A percentile compares a stretch with the other conserved stretches of the same genome.
Conservation (phyloP, 352 stramenopile genomes). For the Thraustochytrium striatum region DNA sequence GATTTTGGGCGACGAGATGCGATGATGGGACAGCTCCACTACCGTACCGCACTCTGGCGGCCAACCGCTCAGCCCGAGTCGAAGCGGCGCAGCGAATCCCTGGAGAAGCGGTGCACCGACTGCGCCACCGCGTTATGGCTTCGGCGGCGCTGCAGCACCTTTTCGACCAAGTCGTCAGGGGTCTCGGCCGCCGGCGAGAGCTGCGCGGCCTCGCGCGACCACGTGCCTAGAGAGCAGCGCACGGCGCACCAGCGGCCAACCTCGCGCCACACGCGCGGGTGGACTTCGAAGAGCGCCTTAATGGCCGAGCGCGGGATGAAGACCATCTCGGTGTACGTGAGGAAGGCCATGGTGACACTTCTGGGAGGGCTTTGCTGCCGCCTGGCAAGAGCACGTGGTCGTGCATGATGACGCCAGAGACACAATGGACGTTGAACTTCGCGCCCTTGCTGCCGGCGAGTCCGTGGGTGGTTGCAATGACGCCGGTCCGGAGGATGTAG, state of each 20-base stretch:
- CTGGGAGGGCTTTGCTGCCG: background rate
- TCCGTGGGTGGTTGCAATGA: background rate
- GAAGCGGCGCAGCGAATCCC: no score
- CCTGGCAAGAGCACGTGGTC: slow-evolving; percentile 31
- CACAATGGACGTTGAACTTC: background rate
- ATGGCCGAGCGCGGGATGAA: slow-evolving; percentile 32
- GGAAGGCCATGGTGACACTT: slow-evolving; percentile 30
- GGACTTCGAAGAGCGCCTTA: background rate
- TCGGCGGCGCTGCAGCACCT: no score
- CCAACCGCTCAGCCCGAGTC: no score
- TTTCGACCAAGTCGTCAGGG: no score
- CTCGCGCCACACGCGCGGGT: slow-evolving; percentile 10
- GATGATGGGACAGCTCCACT: no score
- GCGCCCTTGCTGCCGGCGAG: background rate
- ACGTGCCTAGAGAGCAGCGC: background rate
- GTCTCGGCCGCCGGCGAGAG: no score
- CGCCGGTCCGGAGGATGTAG: slow-evolving; percentile 9
- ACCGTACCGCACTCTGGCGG: no score
- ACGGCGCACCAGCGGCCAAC: slow-evolving; percentile 13
- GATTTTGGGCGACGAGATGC: no score
- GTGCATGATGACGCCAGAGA: slow-evolving; percentile 14
- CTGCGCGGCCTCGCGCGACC: background rate
- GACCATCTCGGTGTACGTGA: slow-evolving; percentile 25
- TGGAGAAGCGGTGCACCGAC: no score
- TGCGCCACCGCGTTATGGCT: no score